A percentile compares a stretch with the other conserved stretches of the same genome.
phyloP scores from a whole-genome alignment of 2,329 filamentous ascomycete species.

The Thermothelomyces thermophilus region DNA sequence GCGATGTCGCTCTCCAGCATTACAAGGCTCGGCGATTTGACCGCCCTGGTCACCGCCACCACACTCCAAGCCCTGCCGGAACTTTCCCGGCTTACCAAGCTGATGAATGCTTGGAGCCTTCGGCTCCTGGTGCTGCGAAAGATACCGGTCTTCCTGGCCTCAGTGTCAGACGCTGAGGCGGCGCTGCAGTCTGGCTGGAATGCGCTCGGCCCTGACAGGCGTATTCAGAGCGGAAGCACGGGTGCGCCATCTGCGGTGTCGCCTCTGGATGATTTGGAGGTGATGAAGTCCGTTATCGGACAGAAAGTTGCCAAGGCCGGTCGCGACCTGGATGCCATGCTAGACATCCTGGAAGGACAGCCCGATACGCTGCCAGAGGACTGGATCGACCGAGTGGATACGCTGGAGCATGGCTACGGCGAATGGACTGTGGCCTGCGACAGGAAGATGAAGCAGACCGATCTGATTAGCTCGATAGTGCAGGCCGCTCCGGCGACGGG shows the following conservation, averaged over 20 bases:
- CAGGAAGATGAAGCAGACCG: constrained; percentile 61
- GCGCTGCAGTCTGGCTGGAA: constrained; percentile 63
- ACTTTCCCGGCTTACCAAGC: constrained; percentile 62
- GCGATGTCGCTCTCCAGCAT: constrained; percentile 45
- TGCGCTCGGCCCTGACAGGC: constrained; percentile 37
- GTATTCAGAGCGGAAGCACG: constrained; percentile 5
- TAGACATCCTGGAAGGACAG: constrained; percentile 78
- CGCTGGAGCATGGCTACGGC: constrained; percentile 68
- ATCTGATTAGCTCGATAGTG: constrained; percentile 36
- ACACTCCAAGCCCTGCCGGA: constrained; percentile 83
- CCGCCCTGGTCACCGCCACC: constrained; percentile 82
- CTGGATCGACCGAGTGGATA: constrained; percentile 85
- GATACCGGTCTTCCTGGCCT: constrained; percentile 60
- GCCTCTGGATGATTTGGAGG: constrained; percentile 42
- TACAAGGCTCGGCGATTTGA: constrained; percentile 77
- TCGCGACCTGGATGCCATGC: constrained; percentile 70
- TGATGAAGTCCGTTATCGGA: constrained; percentile 59
- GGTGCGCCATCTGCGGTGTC: constrained; percentile 27
- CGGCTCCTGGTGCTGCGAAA: constrained; percentile 69
- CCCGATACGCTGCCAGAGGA: constrained; percentile 75
- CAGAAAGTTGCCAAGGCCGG: constrained; percentile 65
- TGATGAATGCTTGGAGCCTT: constrained; percentile 73
- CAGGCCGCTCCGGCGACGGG: constrained; percentile 10
- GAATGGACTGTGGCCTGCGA: constrained; percentile 78
- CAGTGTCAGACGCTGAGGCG: constrained; percentile 59